Conservation (phyloP, 2,329 filamentous ascomycete genomes). For the Claviceps purpurea region DNA sequence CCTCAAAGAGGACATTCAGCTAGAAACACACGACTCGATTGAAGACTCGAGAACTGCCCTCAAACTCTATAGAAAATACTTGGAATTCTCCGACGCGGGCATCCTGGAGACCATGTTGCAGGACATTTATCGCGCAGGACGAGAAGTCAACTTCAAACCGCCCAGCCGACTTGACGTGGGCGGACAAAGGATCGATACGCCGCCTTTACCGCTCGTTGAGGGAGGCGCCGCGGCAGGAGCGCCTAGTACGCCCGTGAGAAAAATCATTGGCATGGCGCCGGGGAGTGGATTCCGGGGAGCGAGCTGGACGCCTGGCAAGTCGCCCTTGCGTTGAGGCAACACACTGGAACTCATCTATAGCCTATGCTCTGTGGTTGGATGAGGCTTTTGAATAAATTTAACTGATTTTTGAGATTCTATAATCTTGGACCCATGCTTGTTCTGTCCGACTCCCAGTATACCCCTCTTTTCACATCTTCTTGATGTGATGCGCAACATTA, state of each 20-base stretch:
- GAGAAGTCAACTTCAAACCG: constrained; percentile 37
- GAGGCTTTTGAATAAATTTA: too few species aligned
- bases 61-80: constrained; percentile 76
- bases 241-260: constrained; percentile 34
- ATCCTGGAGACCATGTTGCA: constrained; percentile 72
- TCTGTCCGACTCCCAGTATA: too few species aligned
- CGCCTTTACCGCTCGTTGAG: constrained; percentile 29
- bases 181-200: constrained; percentile 37
- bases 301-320: constrained; percentile 34
- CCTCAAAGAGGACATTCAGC: constrained; percentile 86
- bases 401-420: too few species aligned
- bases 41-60: constrained; percentile 88
- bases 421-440: too few species aligned
- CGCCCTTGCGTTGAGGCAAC: constrained; percentile 17
- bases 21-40: constrained; percentile 85
- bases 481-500: too few species aligned
- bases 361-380: too few species aligned
- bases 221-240: constrained; percentile 13
- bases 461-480: too few species aligned
- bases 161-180: constrained; percentile 32
- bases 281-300: constrained; percentile 24
- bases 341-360: too few species aligned
- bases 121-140: constrained; percentile 57
- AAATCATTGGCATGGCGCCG: constrained; percentile 21
- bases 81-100: constrained; percentile 78